Evolutionary conservation across 495 filamentous ascomycete genomes (phyloP), one percentile per base, ranked within the genome.

Genomic region (Sphaerosporella brunnea): DNA sequence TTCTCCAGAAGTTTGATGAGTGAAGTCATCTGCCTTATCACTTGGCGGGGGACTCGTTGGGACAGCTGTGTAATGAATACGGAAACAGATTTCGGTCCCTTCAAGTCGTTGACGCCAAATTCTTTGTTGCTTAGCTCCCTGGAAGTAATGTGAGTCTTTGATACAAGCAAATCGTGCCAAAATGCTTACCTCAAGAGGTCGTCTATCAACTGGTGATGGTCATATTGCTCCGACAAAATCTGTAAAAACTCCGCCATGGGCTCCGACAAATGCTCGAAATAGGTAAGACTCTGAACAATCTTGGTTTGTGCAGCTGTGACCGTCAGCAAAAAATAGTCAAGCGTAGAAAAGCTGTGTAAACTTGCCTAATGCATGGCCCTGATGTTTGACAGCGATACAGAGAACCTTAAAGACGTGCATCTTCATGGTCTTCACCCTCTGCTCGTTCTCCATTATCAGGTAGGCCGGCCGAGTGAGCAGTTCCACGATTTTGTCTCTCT

Each of bases 211-310:
- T 99, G 90, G 7, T 87, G 83, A 59, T 95, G 93, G 64, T 99
- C 90, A 66, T 96, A 99, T 73, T 95, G 85, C 58, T 96, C 87
- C 0, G 83, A 74, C 20, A 99, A 70, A 54, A 99, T 99, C 52
- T 96, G 87, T 0, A 96, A 68, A 55, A 96, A 93, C 63, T 99
- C 90, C 18, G 90, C 92, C 90, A 99, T 99, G 0, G 92, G 92
- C 61, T 99, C 90, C 0, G 90, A 85, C 13, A 99, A 66, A 62
- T 99, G 90, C 63, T 99, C 90, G 49, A 95, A 99, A 64, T 99
- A 99, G 0, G 92, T 90, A 48, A 99, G 66, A 56, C 86, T 96
- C 59, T 96, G 90, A 38, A 95, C 82, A 60, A 96, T 93, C 7
- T 86, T 92, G 4, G 92, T 96, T 74, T 96, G 90, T 18, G 90